Evolutionary conservation across 1,139 yeast species (phyloP).

Genomic region (Fermentozyma sake): DNA sequence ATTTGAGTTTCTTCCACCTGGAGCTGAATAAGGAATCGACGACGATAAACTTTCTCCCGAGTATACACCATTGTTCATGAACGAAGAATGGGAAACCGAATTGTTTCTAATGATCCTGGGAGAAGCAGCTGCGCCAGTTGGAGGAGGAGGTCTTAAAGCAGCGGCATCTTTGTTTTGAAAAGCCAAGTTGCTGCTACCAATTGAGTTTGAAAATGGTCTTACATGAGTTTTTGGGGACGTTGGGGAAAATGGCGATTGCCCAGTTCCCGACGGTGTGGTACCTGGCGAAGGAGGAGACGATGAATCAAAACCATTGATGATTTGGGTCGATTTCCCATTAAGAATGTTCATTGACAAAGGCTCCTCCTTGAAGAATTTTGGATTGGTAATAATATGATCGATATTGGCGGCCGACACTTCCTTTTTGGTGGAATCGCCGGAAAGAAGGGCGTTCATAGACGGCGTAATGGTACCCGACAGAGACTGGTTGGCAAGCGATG

Average conservation of each 20-base stretch:
- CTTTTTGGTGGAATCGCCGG: conserved; percentile 3
- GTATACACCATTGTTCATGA: too few species aligned
- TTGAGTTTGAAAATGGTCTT: conserved; percentile 14
- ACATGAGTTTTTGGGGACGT: conserved; percentile 15
- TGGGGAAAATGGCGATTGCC: conserved; percentile 12
- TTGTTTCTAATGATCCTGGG: conserved; percentile 43
- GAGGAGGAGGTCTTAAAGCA: conserved; percentile 18
- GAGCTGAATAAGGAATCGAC: conserved; percentile 70
- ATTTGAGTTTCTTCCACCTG: conserved; percentile 43
- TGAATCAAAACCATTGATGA: conserved; percentile 13
- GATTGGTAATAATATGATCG: conserved; percentile 1
- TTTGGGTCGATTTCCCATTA: conserved; percentile 1
- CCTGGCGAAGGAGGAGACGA: conserved; percentile 5
- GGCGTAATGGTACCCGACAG: conserved; percentile 15
- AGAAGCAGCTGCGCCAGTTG: conserved; percentile 24
- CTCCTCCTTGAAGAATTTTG: conserved; percentile 1
- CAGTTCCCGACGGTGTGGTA: conserved; percentile 7
- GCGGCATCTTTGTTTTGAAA: conserved; percentile 17
- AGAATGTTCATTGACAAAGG: conserved; percentile 1
- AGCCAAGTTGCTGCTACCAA: conserved; percentile 8
- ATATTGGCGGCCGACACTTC: background rate
- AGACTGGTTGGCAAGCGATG: conserved; percentile 14
- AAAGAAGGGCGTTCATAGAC: conserved; percentile 2
- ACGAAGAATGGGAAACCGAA: conserved; percentile 41
- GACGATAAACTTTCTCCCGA: conserved; percentile 51